Evolutionary conservation across 352 stramenopile genomes (phyloP).

Genomic region (Pythium myriotylum): DNA sequence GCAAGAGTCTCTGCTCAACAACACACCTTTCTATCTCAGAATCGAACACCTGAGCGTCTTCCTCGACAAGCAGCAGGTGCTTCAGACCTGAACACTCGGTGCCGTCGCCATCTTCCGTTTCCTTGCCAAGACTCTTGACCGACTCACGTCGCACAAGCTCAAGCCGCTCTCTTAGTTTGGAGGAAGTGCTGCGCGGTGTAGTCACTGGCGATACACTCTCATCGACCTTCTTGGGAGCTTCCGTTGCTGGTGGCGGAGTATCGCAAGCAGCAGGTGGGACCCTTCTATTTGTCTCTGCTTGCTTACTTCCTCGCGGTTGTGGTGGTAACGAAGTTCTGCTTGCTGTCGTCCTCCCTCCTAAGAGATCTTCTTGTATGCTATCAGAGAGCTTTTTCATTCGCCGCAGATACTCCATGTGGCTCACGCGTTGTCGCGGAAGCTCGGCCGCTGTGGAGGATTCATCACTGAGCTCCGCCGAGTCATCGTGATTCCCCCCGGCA

Average conservation of each 20-base stretch:
- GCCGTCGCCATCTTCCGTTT: background rate
- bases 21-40: conserved; percentile 3
- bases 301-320: too few species aligned
- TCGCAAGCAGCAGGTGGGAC: too few species aligned
- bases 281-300: too few species aligned
- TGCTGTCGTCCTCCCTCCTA: background rate
- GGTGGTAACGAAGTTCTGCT: background rate
- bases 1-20: conserved; percentile 16
- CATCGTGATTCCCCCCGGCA: conserved; percentile 35
- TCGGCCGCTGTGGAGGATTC: conserved; percentile 25
- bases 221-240: background rate
- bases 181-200: conserved; percentile 22
- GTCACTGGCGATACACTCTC: background rate
- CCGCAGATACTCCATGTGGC: conserved; percentile 73
- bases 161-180: conserved; percentile 38
- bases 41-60: conserved; percentile 8
- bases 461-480: background rate
- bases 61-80: background rate
- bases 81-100: background rate
- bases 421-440: conserved; percentile 52
- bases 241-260: background rate
- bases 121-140: conserved; percentile 10
- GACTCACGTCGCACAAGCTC: conserved; percentile 36
- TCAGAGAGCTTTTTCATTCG: conserved; percentile 69
- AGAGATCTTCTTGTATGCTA: conserved; percentile 63